A percentile compares a stretch with the other conserved stretches of the same genome.
These are phyloP conservation scores for Tephrocybe sp. DNA, from an alignment of 768 basidiomycete species.

Conservation along the genomic window DNA sequence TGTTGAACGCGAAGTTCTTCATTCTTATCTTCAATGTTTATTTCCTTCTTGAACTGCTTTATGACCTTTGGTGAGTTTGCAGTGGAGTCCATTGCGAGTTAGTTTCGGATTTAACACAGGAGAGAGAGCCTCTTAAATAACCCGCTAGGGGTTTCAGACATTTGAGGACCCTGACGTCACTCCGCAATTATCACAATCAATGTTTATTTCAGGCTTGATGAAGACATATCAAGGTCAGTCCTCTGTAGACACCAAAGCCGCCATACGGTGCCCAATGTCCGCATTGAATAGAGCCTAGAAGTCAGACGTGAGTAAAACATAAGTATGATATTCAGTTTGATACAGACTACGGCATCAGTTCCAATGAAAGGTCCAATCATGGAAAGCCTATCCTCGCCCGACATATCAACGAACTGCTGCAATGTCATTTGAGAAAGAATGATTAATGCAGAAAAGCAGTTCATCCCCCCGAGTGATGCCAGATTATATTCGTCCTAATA, in stretches of 20 bases:
- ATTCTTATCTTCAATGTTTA: constrained; percentile 48
- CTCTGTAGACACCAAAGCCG: background rate
- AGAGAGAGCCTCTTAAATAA: constrained; percentile 1
- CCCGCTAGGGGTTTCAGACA: constrained; percentile 8
- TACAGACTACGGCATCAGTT: constrained; percentile 49
- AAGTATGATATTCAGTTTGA: background rate
- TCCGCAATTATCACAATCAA: constrained; percentile 2
- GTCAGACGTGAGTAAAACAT: background rate
- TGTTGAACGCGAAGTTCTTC: constrained; percentile 50
- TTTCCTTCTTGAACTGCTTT: constrained; percentile 39
- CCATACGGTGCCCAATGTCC: constrained; percentile 13
- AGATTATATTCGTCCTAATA: constrained; percentile 61
- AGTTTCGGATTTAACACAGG: background rate
- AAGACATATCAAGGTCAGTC: background rate
- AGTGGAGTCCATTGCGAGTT: constrained; percentile 5
- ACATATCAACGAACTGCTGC: constrained; percentile 53
- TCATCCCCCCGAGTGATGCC: constrained; percentile 58
- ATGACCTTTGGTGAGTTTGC: constrained; percentile 22
- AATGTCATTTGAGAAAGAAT: constrained; percentile 55
- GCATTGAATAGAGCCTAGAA: constrained; percentile 12
- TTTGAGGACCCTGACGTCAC: constrained; percentile 7
- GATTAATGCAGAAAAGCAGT: constrained; percentile 64
- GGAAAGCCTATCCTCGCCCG: constrained; percentile 43
- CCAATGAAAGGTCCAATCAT: constrained; percentile 49
- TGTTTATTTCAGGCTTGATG: constrained; percentile 1